These are phyloP conservation scores for Fusarium avenaceum DNA, from an alignment of 2,329 filamentous ascomycete species.

Conservation along the genomic window DNA sequence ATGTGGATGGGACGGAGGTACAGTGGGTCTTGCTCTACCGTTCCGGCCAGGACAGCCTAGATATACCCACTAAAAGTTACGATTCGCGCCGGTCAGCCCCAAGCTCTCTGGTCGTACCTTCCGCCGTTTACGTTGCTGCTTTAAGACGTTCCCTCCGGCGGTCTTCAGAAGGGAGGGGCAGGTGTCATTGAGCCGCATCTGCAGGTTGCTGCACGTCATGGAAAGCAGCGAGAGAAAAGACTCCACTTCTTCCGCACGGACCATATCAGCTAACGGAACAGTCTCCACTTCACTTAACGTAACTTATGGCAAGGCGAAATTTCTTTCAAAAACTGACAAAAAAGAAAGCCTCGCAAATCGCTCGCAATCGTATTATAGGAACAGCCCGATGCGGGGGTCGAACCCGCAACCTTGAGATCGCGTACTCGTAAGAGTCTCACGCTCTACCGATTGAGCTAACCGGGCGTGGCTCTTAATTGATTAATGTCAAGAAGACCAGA, in stretches of 20 bases:
- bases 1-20: constrained; percentile 13
- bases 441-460: constrained; percentile 65
- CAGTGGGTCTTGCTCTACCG: not conserved
- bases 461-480: constrained; percentile 22
- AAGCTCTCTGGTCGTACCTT: not conserved
- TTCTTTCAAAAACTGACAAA: not conserved
- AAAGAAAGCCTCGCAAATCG: constrained; percentile 32
- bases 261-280: not conserved
- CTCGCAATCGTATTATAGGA: constrained; percentile 48
- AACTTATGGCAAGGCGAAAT: not conserved
- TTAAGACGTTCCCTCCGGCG: constrained; percentile 23
- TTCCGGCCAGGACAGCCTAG: not conserved
- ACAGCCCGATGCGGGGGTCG: constrained; percentile 60
- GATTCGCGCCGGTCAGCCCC: not conserved
- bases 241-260: constrained; percentile 16
- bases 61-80: not conserved
- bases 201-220: constrained; percentile 7
- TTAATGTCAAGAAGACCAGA: not conserved
- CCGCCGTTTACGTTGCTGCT: constrained; percentile 43
- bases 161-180: constrained; percentile 21
- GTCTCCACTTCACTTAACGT: not conserved
- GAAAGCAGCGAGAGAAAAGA: not conserved
- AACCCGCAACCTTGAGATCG: constrained; percentile 68
- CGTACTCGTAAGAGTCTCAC: constrained; percentile 70
- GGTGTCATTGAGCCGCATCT: constrained; percentile 26